Conservation (phyloP, 108 stramenopile genomes). For the Cyclotella kingstonii region DNA sequence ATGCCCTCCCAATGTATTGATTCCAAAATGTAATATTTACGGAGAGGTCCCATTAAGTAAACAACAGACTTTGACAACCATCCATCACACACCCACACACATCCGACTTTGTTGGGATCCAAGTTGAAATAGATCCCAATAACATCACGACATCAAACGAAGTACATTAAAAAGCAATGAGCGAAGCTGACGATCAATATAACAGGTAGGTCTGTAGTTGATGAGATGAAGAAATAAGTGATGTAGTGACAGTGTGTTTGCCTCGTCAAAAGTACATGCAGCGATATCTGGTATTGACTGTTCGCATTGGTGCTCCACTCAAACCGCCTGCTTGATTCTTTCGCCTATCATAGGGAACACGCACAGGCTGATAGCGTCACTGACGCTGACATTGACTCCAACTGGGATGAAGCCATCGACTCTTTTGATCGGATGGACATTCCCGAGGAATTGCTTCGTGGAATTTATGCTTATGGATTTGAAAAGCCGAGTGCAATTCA, state of each 20-base stretch:
- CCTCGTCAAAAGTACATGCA: not conserved
- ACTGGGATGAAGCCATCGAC: slow-evolving; percentile 92
- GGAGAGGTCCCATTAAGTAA: too few species aligned
- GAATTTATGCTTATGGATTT: slow-evolving; percentile 99
- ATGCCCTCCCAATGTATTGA: too few species aligned
- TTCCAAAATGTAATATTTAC: too few species aligned
- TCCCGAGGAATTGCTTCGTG: slow-evolving; percentile 95
- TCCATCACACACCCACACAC: too few species aligned
- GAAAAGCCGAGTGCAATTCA: slow-evolving; percentile 99
- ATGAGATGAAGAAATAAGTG: not conserved
- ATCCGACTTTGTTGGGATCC: too few species aligned
- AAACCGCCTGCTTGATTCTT: not conserved
- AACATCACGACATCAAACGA: not conserved
- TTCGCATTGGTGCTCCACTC: not conserved
- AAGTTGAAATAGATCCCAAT: too few species aligned
- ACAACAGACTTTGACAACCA: too few species aligned
- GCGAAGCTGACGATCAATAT: slow-evolving; percentile 47
- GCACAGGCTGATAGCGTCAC: slow-evolving; percentile 50
- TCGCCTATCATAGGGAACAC: slow-evolving; percentile 25
- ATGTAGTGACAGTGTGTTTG: not conserved
- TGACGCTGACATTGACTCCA: slow-evolving; percentile 89
- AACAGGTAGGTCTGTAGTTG: slow-evolving; percentile 30
- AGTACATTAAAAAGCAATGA: slow-evolving; percentile 25
- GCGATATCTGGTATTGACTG: not conserved
- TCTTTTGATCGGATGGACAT: slow-evolving; percentile 97